Evolutionary conservation across 495 filamentous ascomycete genomes (phyloP), one percentile per base, ranked within the genome.

Genomic region (Pyronema domesticum): DNA sequence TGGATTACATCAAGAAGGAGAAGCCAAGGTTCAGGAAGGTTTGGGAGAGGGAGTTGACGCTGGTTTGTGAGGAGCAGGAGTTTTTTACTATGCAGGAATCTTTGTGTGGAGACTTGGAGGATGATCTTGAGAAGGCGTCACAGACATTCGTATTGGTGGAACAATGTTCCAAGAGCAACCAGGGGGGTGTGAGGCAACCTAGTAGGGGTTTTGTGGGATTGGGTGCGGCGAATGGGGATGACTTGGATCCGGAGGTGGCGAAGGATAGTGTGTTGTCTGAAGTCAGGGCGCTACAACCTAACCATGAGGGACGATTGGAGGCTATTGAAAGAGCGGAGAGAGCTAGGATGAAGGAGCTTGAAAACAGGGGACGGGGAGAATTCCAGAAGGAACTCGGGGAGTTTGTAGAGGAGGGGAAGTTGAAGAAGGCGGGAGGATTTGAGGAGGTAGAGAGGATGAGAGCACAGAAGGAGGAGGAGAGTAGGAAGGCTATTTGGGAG

Each of bases 11-110:
- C 66, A 82, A 81, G 60, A 75, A 75, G 19, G 91, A 99, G 75
- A 94, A 93, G 68, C 91, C 91, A 0, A 71, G 94, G 45, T 99
- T 91, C 86, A 93, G 84, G 19, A 94, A 94, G 74, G 91, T 96
- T 56, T 96, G 93, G 91, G 88, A 95, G 75, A 84, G 86, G 68
- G 88, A 96, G 62, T 72, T 99, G 46, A 81, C 94, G 67, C 75
- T 86, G 46, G 91, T 99, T 11, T 96, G 89, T 70, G 86, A 89
- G 58, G 93, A 95, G 58, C 80, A 88, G 61, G 89, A 96, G 63
- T 80, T 94, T 62, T 76, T 96, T 51, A 91, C 85, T 14, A 81
- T 95, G 72, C 86, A 93, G 69, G 91, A 99, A 68, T 91, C 94
- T 42, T 76, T 96, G 18, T 83, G 85, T 54, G 79, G 86, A 8